Conservation (phyloP, 1,139 yeast species). For the Debaryomyces coudertii region DNA sequence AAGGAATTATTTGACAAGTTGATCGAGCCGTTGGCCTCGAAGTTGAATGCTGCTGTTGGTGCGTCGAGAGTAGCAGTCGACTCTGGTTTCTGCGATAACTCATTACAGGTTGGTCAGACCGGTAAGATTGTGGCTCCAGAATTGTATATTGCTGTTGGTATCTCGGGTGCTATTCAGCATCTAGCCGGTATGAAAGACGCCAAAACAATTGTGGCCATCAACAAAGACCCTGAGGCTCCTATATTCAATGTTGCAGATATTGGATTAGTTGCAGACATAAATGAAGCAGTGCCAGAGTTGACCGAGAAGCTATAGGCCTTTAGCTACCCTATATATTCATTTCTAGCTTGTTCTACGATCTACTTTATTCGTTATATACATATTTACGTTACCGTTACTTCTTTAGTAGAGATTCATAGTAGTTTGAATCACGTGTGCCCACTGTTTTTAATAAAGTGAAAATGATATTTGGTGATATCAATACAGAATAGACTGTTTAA, state of each 20-base stretch:
- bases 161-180: constrained; percentile 97
- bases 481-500: background rate
- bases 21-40: constrained; percentile 81
- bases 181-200: constrained; percentile 98
- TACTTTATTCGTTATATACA: background rate
- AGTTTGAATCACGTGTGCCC: background rate
- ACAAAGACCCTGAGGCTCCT: constrained; percentile 93
- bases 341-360: background rate
- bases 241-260: constrained; percentile 89
- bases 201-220: constrained; percentile 89
- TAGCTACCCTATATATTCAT: background rate
- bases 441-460: background rate
- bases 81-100: constrained; percentile 92
- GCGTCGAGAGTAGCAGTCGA: constrained; percentile 99
- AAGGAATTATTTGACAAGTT: constrained; percentile 83
- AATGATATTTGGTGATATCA: background rate
- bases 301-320: constrained; percentile 60
- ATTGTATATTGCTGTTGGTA: constrained; percentile 87
- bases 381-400: background rate
- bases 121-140: constrained; percentile 98
- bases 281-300: constrained; percentile 83
- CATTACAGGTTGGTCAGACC: constrained; percentile 98
- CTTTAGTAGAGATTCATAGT: background rate
- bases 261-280: constrained; percentile 88
- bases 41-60: constrained; percentile 90